Percentiles rank a stretch among this genome's conserved stretches.
phyloP scores from a whole-genome alignment of 495 filamentous ascomycete genomes.

The Penicillium dipodomyicola region DNA sequence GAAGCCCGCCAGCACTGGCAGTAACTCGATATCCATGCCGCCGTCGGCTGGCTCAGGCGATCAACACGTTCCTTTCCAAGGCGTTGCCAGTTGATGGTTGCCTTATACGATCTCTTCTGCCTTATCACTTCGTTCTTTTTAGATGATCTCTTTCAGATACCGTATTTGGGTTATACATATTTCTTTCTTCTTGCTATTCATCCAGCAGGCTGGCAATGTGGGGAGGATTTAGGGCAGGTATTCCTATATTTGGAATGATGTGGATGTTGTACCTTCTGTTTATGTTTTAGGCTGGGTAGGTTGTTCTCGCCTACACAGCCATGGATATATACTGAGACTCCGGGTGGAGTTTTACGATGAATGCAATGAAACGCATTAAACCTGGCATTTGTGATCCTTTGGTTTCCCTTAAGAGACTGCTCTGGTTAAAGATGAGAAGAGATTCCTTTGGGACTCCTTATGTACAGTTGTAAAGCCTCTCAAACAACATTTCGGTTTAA shows the following conservation, averaged over 20 bases:
- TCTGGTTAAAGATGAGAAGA: neutral
- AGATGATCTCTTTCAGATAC: neutral
- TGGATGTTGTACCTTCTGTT: slow-evolving; percentile 4
- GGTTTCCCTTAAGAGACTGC: neutral
- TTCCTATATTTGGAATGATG: slow-evolving; percentile 3
- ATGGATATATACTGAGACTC: slow-evolving; percentile 12
- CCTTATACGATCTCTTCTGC: neutral
- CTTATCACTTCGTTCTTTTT: neutral
- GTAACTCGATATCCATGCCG: slow-evolving; percentile 21
- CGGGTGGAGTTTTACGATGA: neutral
- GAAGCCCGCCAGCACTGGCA: slow-evolving; percentile 33
- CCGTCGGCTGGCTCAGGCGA: slow-evolving; percentile 19
- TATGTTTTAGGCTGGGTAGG: slow-evolving; percentile 4
- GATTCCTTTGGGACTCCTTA: neutral
- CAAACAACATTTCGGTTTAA: neutral
- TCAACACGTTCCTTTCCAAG: slow-evolving; percentile 20
- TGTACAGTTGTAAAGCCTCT: neutral
- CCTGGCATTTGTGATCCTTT: neutral
- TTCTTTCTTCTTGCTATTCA: slow-evolving; percentile 14
- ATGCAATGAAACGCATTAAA: slow-evolving; percentile 3
- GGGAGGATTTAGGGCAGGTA: neutral
- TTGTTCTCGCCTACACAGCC: slow-evolving; percentile 4
- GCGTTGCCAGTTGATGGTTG: slow-evolving; percentile 18
- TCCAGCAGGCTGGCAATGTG: slow-evolving; percentile 24
- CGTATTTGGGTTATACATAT: slow-evolving; percentile 11